phyloP scores from a whole-genome alignment of 345 rosid genomes.

The Camelina hispida region DNA sequence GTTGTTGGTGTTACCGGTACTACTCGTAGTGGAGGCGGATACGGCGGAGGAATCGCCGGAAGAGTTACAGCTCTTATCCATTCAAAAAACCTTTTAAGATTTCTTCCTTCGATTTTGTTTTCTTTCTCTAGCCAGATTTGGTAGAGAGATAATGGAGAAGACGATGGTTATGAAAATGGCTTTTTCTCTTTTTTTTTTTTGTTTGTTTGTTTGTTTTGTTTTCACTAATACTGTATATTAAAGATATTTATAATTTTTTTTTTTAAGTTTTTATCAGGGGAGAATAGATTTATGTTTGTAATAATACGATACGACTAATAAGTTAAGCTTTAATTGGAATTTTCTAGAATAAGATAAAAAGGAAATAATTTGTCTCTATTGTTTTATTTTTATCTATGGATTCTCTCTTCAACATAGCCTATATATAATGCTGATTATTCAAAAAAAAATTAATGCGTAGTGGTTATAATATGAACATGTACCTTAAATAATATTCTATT shows the following conservation, averaged over 20 bases:
- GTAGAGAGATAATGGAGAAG: slow-evolving; percentile 46
- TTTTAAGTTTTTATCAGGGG: too few relatives aligned
- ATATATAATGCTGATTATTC: not conserved
- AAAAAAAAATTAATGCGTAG: slow-evolving; percentile 12
- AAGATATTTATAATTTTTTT: slow-evolving; percentile 28
- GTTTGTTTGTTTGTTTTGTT: too few relatives aligned
- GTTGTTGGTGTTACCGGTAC: slow-evolving; percentile 34
- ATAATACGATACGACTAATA: slow-evolving; percentile 25
- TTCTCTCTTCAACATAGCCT: slow-evolving; percentile 17
- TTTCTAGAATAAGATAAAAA: slow-evolving; percentile 44
- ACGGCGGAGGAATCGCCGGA: slow-evolving; percentile 54
- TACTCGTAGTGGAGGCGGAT: slow-evolving; percentile 27
- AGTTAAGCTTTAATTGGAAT: slow-evolving; percentile 35
- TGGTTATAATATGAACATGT: slow-evolving; percentile 30
- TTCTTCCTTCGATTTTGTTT: not conserved
- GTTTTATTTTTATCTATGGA: slow-evolving; percentile 25
- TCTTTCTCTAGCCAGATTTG: slow-evolving; percentile 38
- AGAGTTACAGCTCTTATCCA: slow-evolving; percentile 70
- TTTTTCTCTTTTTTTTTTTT: not conserved
- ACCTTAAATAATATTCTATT: slow-evolving; percentile 30
- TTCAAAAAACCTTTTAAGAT: slow-evolving; percentile 24
- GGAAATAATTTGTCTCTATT: slow-evolving; percentile 44
- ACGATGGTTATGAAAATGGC: slow-evolving; percentile 28
- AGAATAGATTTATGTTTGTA: too few relatives aligned
- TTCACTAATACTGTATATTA: not conserved